Evolutionary conservation across 148 eudicot genomes (phyloP).

Genomic region (Limonium bicolor): DNA sequence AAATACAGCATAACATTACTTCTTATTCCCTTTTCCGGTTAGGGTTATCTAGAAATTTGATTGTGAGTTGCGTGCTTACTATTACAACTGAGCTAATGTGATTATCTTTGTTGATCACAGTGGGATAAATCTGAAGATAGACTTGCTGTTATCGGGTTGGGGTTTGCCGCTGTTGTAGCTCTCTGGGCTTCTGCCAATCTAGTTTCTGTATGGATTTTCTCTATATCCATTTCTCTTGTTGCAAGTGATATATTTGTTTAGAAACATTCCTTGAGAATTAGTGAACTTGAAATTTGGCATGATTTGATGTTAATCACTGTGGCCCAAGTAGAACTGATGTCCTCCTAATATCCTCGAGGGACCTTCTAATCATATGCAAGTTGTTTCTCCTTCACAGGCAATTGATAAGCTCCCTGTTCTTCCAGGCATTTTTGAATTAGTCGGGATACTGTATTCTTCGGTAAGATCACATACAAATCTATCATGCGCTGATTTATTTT

Average conservation of each 20-base stretch:
- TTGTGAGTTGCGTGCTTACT: no score
- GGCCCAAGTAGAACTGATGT: no score
- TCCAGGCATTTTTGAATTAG: conserved; percentile 54
- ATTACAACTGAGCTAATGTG: no score
- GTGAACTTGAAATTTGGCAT: background rate
- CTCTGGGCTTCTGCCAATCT: conserved; percentile 75
- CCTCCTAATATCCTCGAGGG: no score
- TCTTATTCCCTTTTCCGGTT: no score
- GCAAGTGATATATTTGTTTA: background rate
- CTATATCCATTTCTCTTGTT: background rate
- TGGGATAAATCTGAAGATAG: conserved; percentile 92
- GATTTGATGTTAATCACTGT: no score
- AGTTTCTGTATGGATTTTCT: conserved; percentile 31
- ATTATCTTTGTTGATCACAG: no score
- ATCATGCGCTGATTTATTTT: background rate
- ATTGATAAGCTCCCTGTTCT: conserved; percentile 81
- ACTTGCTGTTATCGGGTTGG: conserved; percentile 68
- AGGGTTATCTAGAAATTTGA: no score
- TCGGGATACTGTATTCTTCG: conserved; percentile 71
- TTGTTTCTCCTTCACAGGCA: no score
- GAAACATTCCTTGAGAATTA: background rate
- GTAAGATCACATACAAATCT: no score
- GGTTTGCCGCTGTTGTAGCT: conserved; percentile 64
- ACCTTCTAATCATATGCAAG: no score
- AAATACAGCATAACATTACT: background rate